Base-by-base conservation (phyloP, 805 yeast species). In the Brettanomyces nanus region DNA sequence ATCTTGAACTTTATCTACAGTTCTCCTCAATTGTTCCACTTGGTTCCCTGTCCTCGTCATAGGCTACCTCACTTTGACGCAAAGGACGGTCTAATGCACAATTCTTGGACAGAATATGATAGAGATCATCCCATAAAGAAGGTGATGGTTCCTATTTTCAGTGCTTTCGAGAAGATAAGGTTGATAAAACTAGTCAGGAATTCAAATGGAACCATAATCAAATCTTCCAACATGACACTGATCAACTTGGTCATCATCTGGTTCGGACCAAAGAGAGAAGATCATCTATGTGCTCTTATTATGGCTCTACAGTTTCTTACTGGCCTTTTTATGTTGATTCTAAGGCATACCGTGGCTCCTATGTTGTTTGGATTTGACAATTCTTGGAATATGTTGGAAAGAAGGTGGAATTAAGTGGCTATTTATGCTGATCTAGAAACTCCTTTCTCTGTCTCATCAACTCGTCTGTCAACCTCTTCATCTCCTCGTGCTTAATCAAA, bases 21-120 rank as follows among this genome's bases (percentile, higher is more conserved):
- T 1, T 74, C 77, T n/a, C 97, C 98, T 1, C 99, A 92, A 59
- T 61, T 92, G 45, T 82, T 90, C 61, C 76, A 80, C 28, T 47
- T 92, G 2, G 80, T 92, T 15, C 95, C 92, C 4, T 92, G 97
- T 53, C 99, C 99, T 19, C 73, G 99, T 48, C 99, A 92, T 59
- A 71, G 99, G 52, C 54, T 92, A 55, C 99, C 99, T 1, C 71
- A 66, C 45, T 83, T 84, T 53, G 77, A 85, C 49, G 64, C 63
- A 10, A 59, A 67, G 13, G 80, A 84, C 43, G 87, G 90, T 1
- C 61, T 80, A 33, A 66, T 92, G 69, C 76, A 85, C 53, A 87
- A 95, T 17, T 83, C 92, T 2, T 64, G 60, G 44, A 75, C 79
- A 0, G 61, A 59, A 27, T 60, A 73, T 42, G 55, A n/a, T 4